Evolutionary conservation across 352 stramenopile genomes (phyloP), one percentile per base, ranked within the genome.

Genomic region (Phytopythium ostracodes): DNA sequence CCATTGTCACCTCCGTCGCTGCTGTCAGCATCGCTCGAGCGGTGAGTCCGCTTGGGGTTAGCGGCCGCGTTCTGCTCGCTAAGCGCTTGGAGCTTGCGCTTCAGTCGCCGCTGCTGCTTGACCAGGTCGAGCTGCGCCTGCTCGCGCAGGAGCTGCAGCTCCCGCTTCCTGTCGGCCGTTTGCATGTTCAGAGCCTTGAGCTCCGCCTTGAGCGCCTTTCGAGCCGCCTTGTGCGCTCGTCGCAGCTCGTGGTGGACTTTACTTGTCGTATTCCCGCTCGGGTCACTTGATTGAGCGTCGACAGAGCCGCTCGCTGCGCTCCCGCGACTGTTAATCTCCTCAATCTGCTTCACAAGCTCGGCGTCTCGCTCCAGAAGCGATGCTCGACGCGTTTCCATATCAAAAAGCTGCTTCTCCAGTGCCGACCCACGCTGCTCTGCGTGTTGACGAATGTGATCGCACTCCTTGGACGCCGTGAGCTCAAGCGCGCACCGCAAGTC

Each of bases 321-420:
- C 33, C 76, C 78, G 15, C 80, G 76, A 55, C 77, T 81, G 62
- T 89, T 77, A 38, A 89, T 84, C 29, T 87, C 77, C 42, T 88
- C 80, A 35, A 89, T 88, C 27, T 67, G 54, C 38, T 73, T 71
- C 29, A 74, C 72, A 1, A 87, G 63, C 22, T 68, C 50, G 22
- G 61, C 56, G 35, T 89, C 80, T 49, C 65, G 67, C 1, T 53
- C 50, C 14, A 63, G 44, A 0, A 88, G 55, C 29, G 65, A 56
- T 12, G 15, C 27, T n/a, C 71, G 68, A 14, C 65, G 66, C 20
- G 52, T 33, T 27, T 78, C 69, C 0, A 66, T 11, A 6, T 64
- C 62, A 29, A 44, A 38, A 2, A 69, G 62, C n/a, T 67, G 63
- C 7, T 66, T 35, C 12, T 66, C 31, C 0, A 83, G 55, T 29